These are phyloP conservation scores for Quercus wislizeni DNA, from an alignment of 306 rosid species.

Conservation along the genomic window DNA sequence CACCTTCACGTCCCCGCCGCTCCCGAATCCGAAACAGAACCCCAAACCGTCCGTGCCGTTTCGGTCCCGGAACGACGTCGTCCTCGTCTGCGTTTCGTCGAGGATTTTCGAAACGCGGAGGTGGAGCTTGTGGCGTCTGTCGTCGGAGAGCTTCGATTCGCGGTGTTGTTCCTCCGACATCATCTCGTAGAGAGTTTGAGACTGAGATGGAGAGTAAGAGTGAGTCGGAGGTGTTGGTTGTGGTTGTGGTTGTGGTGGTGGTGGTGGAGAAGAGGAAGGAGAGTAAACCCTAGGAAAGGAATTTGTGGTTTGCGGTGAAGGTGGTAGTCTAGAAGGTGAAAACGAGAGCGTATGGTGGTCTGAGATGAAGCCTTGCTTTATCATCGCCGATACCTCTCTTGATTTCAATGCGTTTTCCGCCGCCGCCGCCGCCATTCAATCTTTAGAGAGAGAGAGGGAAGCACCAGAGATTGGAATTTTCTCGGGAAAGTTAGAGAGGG, in stretches of 20 bases:
- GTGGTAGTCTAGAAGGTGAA: constrained; percentile 55
- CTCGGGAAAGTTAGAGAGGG: too few species aligned
- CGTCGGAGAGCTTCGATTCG: constrained; percentile 41
- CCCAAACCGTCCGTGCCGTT: constrained; percentile 20
- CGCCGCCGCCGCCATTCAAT: constrained; percentile 47
- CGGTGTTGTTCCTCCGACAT: constrained; percentile 59
- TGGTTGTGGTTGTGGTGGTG: constrained; percentile 24
- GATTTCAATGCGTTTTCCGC: constrained; percentile 60
- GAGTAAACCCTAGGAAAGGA: constrained; percentile 38
- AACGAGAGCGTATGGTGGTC: constrained; percentile 47
- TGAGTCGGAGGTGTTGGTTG: constrained; percentile 7
- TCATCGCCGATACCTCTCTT: constrained; percentile 69
- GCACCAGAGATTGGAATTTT: too few species aligned
- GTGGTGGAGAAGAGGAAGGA: constrained; percentile 32
- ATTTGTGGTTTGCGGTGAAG: not conserved
- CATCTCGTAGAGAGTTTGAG: constrained; percentile 79
- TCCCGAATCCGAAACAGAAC: constrained; percentile 33
- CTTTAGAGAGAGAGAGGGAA: not conserved
- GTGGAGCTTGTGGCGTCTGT: constrained; percentile 43
- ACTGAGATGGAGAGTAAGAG: not conserved
- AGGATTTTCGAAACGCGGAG: constrained; percentile 54
- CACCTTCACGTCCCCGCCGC: constrained; percentile 56
- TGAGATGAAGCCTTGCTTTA: constrained; percentile 78
- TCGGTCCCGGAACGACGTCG: too few species aligned
- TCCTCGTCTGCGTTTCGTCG: constrained; percentile 28